These are phyloP conservation scores for Saprolegnia diclina DNA, from an alignment of 352 stramenopile species.

Conservation along the genomic window DNA sequence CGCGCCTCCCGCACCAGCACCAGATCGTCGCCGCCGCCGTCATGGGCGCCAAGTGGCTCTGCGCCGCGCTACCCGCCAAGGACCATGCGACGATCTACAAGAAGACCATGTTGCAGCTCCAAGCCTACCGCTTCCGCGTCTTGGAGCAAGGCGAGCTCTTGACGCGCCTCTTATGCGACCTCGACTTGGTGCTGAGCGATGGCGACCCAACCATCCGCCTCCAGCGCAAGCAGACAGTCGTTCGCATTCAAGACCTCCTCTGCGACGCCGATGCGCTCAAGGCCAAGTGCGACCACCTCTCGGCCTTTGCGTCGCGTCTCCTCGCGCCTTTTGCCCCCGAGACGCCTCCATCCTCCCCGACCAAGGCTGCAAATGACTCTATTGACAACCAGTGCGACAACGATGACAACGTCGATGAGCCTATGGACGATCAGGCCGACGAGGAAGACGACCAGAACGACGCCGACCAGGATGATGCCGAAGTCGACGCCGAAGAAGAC, in stretches of 20 bases:
- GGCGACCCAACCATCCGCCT: constrained; percentile 46
- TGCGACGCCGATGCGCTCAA: constrained; percentile 34
- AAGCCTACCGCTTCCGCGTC: constrained; percentile 51
- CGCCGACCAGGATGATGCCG: neutral
- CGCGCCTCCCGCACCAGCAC: constrained; percentile 37
- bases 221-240: constrained; percentile 47
- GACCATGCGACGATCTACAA: constrained; percentile 32
- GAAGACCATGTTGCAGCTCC: constrained; percentile 43
- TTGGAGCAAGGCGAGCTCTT: constrained; percentile 59
- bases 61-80: constrained; percentile 17
- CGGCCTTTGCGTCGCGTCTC: neutral
- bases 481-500: too few relatives aligned
- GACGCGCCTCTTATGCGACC: constrained; percentile 44
- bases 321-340: neutral
- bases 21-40: constrained; percentile 34
- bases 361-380: neutral
- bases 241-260: constrained; percentile 45
- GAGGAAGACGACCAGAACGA: neutral
- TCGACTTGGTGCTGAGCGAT: constrained; percentile 61
- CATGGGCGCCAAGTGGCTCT: constrained; percentile 41
- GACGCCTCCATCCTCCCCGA: neutral
- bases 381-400: neutral
- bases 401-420: constrained; percentile 2
- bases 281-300: neutral
- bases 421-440: neutral